phyloP scores from a whole-genome alignment of 2,329 filamentous ascomycete genomes.

The Clarireedia sp. region DNA sequence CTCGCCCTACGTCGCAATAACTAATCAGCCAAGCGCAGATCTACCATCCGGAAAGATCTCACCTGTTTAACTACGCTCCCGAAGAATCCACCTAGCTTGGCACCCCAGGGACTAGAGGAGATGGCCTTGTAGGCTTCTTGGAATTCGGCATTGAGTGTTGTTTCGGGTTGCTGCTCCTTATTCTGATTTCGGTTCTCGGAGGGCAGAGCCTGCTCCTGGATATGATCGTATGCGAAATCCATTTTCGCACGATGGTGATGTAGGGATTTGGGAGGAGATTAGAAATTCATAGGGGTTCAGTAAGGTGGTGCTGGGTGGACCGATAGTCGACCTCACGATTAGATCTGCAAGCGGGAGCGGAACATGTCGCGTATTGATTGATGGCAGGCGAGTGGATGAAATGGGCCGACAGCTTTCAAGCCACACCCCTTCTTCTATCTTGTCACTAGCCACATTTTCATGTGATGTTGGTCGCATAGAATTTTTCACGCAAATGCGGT shows the following conservation, averaged over 20 bases:
- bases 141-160: constrained; percentile 74
- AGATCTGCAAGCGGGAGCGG: too few species aligned
- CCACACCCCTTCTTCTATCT: too few species aligned
- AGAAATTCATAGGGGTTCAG: neutral
- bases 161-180: constrained; percentile 37
- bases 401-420: too few species aligned
- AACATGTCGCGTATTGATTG: too few species aligned
- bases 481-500: too few species aligned
- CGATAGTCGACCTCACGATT: too few species aligned
- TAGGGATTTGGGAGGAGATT: neutral
- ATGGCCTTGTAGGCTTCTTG: constrained; percentile 95
- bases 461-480: too few species aligned
- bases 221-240: constrained; percentile 97
- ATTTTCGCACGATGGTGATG: constrained; percentile 40
- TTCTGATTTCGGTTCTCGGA: constrained; percentile 43
- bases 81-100: constrained; percentile 78
- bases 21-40: neutral
- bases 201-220: constrained; percentile 69
- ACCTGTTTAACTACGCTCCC: constrained; percentile 91
- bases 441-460: too few species aligned
- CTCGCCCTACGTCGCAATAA: constrained; percentile 53
- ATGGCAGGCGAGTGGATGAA: too few species aligned
- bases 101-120: constrained; percentile 85
- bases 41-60: constrained; percentile 22
- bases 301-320: neutral